Evolutionary conservation across 495 filamentous ascomycete genomes (phyloP).

Genomic region (Trichoderma parareesei): DNA sequence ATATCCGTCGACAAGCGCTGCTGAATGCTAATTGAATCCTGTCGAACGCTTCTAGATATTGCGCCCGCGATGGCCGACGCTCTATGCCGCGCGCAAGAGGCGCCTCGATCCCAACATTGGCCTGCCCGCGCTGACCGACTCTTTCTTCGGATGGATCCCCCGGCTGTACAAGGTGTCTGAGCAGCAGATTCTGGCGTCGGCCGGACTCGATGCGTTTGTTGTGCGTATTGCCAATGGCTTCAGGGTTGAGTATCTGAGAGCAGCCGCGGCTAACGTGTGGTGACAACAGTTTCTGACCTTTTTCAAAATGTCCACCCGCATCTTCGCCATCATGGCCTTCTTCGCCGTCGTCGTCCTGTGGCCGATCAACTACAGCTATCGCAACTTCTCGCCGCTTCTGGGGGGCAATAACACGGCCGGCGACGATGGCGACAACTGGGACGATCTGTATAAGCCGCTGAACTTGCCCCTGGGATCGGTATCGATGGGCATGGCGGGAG

Average conservation of each 20-base stretch:
- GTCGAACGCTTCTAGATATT: slow-evolving; percentile 43
- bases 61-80: slow-evolving; percentile 81
- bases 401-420: slow-evolving; percentile 1
- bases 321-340: slow-evolving; percentile 69
- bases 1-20: slow-evolving; percentile 11
- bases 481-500: slow-evolving; percentile 12
- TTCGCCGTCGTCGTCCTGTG: slow-evolving; percentile 73
- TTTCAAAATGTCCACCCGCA: slow-evolving; percentile 86
- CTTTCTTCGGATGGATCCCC: slow-evolving; percentile 90
- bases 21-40: slow-evolving; percentile 18
- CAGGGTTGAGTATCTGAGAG: too few species aligned
- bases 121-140: slow-evolving; percentile 76
- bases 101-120: slow-evolving; percentile 58
- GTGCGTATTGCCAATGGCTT: slow-evolving; percentile 38
- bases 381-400: slow-evolving; percentile 10
- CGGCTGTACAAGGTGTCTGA: slow-evolving; percentile 82
- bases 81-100: slow-evolving; percentile 84
- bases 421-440: background rate
- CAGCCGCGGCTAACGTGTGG: slow-evolving; percentile 10
- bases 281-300: slow-evolving; percentile 70
- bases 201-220: slow-evolving; percentile 91
- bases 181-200: slow-evolving; percentile 79
- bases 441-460: background rate
- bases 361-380: slow-evolving; percentile 69
- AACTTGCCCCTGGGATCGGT: slow-evolving; percentile 15